Conservation (phyloP, 352 stramenopile species). For the Phytophthora ohioensis region DNA sequence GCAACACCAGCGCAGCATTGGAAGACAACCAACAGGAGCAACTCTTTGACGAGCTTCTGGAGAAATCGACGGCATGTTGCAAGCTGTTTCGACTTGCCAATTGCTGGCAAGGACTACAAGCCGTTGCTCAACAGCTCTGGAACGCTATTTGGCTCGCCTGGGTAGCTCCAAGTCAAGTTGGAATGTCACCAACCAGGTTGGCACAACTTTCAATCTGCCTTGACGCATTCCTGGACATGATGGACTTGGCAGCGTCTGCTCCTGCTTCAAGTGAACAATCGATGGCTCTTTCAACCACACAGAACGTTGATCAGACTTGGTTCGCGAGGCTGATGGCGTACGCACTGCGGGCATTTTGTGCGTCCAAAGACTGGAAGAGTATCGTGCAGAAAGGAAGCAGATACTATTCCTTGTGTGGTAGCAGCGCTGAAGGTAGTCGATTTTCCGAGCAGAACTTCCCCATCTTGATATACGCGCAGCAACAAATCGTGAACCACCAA, state of each 20-base stretch:
- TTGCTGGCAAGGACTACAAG: conserved; percentile 71
- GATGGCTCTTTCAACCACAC: conserved; percentile 45
- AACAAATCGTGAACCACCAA: conserved; percentile 59
- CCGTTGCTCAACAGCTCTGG: conserved; percentile 57
- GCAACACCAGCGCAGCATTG: neutral
- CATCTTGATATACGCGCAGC: conserved; percentile 69
- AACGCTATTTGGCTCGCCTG: conserved; percentile 66
- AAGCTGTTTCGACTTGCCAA: conserved; percentile 52
- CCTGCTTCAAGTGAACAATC: conserved; percentile 8
- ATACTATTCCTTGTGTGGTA: conserved; percentile 54
- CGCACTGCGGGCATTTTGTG: conserved; percentile 43
- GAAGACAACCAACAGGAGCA: conserved; percentile 18
- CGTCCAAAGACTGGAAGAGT: conserved; percentile 54
- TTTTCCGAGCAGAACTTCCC: conserved; percentile 74
- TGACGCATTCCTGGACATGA: conserved; percentile 65
- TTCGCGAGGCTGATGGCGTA: conserved; percentile 56
- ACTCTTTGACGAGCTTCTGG: conserved; percentile 46
- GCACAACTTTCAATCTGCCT: conserved; percentile 41
- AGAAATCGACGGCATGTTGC: conserved; percentile 53
- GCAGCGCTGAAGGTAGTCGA: conserved; percentile 38
- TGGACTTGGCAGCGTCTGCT: conserved; percentile 39
- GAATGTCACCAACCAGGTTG: conserved; percentile 19
- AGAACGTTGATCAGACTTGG: conserved; percentile 62
- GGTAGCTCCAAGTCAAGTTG: conserved; percentile 53
- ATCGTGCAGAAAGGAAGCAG: conserved; percentile 66